Evolutionary conservation across 768 basidiomycete species (phyloP), one percentile per base, ranked within the genome.

Genomic region (Mycena amicta): DNA sequence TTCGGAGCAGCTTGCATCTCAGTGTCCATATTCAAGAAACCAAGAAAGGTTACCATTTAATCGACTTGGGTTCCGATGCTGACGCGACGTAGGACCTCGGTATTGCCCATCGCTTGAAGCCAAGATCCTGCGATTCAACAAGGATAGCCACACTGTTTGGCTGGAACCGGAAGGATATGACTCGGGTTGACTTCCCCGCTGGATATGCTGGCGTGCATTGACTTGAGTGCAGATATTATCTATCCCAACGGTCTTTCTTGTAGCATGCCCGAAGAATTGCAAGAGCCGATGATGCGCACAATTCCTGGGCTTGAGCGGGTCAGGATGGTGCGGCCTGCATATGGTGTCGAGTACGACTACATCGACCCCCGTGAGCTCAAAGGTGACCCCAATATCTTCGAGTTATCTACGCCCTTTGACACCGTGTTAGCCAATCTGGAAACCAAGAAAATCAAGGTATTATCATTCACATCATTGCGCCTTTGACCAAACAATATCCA

Each of bases 281-380:
- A 96, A 70, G 87, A 91, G 65, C 70, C 80, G 4, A 86, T 96
- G 84, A 84, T 95, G 74, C 86, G 88, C 13, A 92, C 92, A 0
- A 85, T 96, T 37, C 87, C 86, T 1, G 94, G 94, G 0, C 75
- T 96, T 26, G 92, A 95, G 72, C 86, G 89, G 26, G 94, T 88
- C 27, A 83, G 88, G 67, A 89, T 96, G 80, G 82, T 91, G 3
- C 76, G 81, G 63, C 93, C 93, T 1, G 94, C 92, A 0, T 96
- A 95, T 73, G 94, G 94, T 2, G 92, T 96, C 29, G 93, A 96
- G 70, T 96, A 96, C 62, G 94, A 96, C 67, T 87, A 92, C 67
- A 80, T 96, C 12, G 93, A 96, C 74, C 89, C 94, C 8, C 76
- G 91, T 22, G 93, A 95, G 62, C 80, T 96, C 33, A 76, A 75